Conservation (phyloP, 106 monocot genomes). For the Agapanthus africanus region DNA sequence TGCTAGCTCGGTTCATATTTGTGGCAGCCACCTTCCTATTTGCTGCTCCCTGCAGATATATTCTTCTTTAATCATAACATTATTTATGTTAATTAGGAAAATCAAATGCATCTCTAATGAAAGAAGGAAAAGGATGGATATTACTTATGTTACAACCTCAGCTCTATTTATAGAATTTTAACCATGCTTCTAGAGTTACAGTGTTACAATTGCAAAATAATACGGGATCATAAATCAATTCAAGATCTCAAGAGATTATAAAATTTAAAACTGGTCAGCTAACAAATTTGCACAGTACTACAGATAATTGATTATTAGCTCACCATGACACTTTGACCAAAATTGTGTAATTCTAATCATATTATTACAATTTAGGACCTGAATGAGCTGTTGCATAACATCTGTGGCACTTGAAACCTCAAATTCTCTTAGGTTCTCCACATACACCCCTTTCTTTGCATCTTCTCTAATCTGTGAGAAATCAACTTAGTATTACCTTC, state of each 20-base stretch:
- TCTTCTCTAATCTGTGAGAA: conserved; percentile 80
- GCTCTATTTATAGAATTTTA: background rate
- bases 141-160: background rate
- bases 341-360: background rate
- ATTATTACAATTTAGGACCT: conserved; percentile 22
- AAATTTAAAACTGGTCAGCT: background rate
- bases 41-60: conserved; percentile 74
- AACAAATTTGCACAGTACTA: background rate
- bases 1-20: conserved; percentile 95
- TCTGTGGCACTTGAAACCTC: conserved; percentile 88
- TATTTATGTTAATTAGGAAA: background rate
- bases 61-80: too few relatives aligned
- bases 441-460: conserved; percentile 82
- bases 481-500: background rate
- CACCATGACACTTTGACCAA: background rate
- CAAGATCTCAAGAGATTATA: background rate
- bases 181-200: background rate
- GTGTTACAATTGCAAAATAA: background rate
- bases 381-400: conserved; percentile 89
- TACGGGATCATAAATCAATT: background rate
- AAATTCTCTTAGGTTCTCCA: conserved; percentile 78
- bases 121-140: background rate
- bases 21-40: conserved; percentile 93
- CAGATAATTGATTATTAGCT: background rate
- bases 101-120: background rate